Percentiles rank a stretch among this genome's conserved stretches.
phyloP scores from a whole-genome alignment of 2,329 filamentous ascomycete species.

The Chaetomiaceae sp. region DNA sequence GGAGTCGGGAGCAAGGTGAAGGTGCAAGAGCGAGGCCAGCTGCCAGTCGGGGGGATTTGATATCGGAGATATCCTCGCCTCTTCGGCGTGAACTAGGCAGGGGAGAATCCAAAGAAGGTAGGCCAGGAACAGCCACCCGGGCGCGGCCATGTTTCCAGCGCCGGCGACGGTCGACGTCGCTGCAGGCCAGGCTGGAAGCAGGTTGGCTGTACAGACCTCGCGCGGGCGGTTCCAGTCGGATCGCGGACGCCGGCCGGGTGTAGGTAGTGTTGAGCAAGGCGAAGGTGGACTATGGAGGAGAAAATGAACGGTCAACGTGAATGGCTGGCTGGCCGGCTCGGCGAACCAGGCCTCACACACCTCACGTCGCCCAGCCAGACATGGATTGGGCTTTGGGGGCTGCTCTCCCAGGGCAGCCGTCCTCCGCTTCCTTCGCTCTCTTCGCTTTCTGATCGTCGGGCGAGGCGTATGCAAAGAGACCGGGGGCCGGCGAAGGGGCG shows the following conservation, averaged over 20 bases:
- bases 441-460: slow-evolving; percentile 28
- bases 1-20: slow-evolving; percentile 32
- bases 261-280: background rate
- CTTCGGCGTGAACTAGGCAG: slow-evolving; percentile 22
- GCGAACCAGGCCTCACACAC: slow-evolving; percentile 24
- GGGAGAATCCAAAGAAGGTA: slow-evolving; percentile 28
- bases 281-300: slow-evolving; percentile 11
- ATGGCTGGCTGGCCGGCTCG: slow-evolving; percentile 21
- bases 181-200: slow-evolving; percentile 21
- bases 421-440: slow-evolving; percentile 20
- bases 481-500: slow-evolving; percentile 5
- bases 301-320: slow-evolving; percentile 17
- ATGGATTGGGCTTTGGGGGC: slow-evolving; percentile 19
- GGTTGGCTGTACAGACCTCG: slow-evolving; percentile 4
- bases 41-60: slow-evolving; percentile 35
- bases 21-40: slow-evolving; percentile 35
- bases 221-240: slow-evolving; percentile 10
- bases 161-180: slow-evolving; percentile 35
- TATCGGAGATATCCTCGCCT: slow-evolving; percentile 25
- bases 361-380: slow-evolving; percentile 23
- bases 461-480: slow-evolving; percentile 23
- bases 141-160: slow-evolving; percentile 29
- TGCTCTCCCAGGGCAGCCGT: slow-evolving; percentile 13
- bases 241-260: slow-evolving; percentile 11
- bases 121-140: slow-evolving; percentile 28